Base-by-base conservation (phyloP, 164 flowering plant genomes). In the Macadamia integrifolia region DNA sequence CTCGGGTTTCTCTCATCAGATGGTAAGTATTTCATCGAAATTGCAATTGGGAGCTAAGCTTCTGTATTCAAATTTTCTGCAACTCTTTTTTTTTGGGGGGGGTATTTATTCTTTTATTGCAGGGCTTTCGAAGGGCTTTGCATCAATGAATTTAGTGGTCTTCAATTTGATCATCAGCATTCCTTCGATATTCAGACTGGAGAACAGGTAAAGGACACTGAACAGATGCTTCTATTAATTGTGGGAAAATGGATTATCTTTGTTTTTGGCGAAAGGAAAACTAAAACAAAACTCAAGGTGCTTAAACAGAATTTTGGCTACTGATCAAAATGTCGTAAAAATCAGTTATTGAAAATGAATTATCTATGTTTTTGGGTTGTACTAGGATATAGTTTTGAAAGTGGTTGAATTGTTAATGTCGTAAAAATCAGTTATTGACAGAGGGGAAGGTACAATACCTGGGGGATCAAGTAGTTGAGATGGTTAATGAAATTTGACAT, bases 121-220 rank as follows among this genome's bases (percentile, higher is more conserved):
- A 94, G 99, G 97, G 99, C 97, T 12, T 94, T 92, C 82, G 90
- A 94, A 77, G 97, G 99, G 60, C 91, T 94, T 66, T 92, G 95
- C 81, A 85, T 94, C 80, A 94, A 92, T 74, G 99, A 94, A 60
- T 92, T 94, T 75, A 82, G 78, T 4, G 91, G 87, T 59, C 97
- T 94, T 71, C 68, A 83, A 68, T 94, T 94, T 78, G 95, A 94
- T 74, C 90, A 87, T 75, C 86, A 87, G 67, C 75, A 88, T 67
- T 72, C 95, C 17, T 83, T 84, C 72, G 97, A 94, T 66, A 66
- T 92, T 68, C 89, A 90, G 77, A 87, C 86, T 61, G 99, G 99
- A 61, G 97, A 94, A 73, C 99, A 92, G 93, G 99, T 94, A 79
- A 79, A 62, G 28, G 46, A 46, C 43, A 60, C 15, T 11, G 9